Evolutionary conservation across 2,329 filamentous ascomycete genomes (phyloP), one percentile per base, ranked within the genome.

Genomic region (Penicillium sp.): DNA sequence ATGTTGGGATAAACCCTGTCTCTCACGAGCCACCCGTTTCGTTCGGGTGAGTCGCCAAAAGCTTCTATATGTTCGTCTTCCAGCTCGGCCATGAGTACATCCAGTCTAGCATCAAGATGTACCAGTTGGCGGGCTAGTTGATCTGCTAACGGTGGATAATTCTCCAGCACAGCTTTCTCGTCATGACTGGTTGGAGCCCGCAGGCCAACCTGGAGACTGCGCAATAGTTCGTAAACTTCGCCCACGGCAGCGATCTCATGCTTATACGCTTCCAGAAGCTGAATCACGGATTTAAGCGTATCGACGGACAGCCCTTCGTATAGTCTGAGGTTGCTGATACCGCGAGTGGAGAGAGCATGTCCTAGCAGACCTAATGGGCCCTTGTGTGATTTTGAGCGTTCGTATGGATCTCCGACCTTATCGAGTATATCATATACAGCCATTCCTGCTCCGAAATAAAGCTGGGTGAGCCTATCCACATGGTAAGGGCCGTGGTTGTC

Each of bases 21-120:
- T 21, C 18, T 47, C 38, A 59, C 57, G 9, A 56, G 38, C 57
- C 57, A 59, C 20, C 57, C 57, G 3, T 40, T 40, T 18, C 53
- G 48, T 28, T 30, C 16, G 2, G 12, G n/a, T 18, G 57, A 81
- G 77, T 61, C 81, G 72, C 23, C 74, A 73, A 54, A 81, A 75
- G 65, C 84, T 83, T 50, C 79, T 77, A 56, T 74, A 74, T 64
- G 84, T 82, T 55, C 77, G 81, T 0, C 81, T 81, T 57, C 87
- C 76, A 66, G 55, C 20, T 63, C 57, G 20, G 59, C 58, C 47
- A 54, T 56, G 30, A 65, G 38, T 16, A 63, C 59, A 59, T 62
- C 57, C 45, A 64, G 58, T 8, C 60, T 49, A 20, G 53, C 56
- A 52, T 66, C 61, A 43, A 63, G 62, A 16, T 56, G 54, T 20